phyloP scores from a whole-genome alignment of 768 basidiomycete genomes.

The Infundibulicybe gibba region DNA sequence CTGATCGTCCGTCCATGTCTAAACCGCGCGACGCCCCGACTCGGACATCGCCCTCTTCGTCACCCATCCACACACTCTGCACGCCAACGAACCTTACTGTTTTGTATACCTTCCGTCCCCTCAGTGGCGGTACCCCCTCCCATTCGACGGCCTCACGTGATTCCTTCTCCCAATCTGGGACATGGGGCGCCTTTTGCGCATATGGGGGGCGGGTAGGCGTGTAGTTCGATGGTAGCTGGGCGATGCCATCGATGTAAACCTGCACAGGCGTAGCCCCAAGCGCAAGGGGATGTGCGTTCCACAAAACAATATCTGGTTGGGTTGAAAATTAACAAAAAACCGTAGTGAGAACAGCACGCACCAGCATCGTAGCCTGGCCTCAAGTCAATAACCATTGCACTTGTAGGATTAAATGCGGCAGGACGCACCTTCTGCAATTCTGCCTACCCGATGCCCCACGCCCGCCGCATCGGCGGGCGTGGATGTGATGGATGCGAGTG shows the following conservation, averaged over 20 bases:
- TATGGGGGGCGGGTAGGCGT: constrained; percentile 36
- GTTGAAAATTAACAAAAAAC: not conserved
- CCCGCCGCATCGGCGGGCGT: constrained; percentile 64
- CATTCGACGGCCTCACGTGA: constrained; percentile 51
- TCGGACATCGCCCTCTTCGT: no score
- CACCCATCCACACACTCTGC: no score
- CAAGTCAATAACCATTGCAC: constrained; percentile 1
- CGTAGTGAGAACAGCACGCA: constrained; percentile 2
- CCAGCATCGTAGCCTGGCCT: constrained; percentile 65
- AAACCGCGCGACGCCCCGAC: no score
- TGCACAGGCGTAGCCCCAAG: constrained; percentile 80
- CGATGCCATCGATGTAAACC: constrained; percentile 81
- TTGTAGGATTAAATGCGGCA: not conserved
- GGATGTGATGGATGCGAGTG: constrained; percentile 61
- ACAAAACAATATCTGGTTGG: constrained; percentile 44
- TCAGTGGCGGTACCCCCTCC: constrained; percentile 69
- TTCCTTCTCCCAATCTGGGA: constrained; percentile 62
- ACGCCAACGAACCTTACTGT: constrained; percentile 9
- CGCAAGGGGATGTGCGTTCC: constrained; percentile 75
- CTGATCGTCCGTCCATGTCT: no score
- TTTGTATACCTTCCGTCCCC: constrained; percentile 22
- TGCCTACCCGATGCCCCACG: constrained; percentile 66
- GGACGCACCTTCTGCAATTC: constrained; percentile 43
- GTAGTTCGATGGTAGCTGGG: constrained; percentile 44
- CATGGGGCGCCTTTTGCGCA: constrained; percentile 49